Evolutionary conservation across 352 stramenopile species (phyloP), one percentile per base, ranked within the genome.

Genomic region (Globisporangium carolinianum): DNA sequence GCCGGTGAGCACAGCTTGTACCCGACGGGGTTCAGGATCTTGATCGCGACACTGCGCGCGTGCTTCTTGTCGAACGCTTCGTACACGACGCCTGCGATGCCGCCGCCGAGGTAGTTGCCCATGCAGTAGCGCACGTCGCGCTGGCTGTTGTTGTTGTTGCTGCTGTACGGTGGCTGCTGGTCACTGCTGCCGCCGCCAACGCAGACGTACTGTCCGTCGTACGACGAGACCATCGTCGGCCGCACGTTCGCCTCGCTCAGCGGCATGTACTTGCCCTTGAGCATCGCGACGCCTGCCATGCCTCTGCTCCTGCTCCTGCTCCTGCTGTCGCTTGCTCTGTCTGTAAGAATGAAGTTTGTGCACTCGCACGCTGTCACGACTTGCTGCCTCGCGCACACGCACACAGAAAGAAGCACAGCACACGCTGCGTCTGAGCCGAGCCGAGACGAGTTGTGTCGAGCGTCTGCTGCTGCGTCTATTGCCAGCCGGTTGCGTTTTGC

Each of bases 1-100:
- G 75, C 79, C 2, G 87, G 79, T 37, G 97, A 76, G 47, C 5
- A 71, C 4, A 98, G 75, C 47, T 97, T 95, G 68, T 98, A 98
- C 56, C 92, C 91, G n/a, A 98, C 94, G 3, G 96, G 95, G 61
- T 99, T 98, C 6, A 99, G 68, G 60, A 98, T 98, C 76, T 99
- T 99, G 54, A 99, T 97, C 35, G 96, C 95, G 12, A 98, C 83
- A 55, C 5, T 43, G 7, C 6, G 83, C 95, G 46, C 83, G 71
- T 32, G 24, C 24, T 32, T 32, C 41, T 77, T 72, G 39, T 82
- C 95, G 42, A 91, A 90, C 8, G 86, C 87, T 63, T 98, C 91
- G 57, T 74, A 95, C 85, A 96, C 89, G 55, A 92, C 92, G 12
- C 92, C 91, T 2, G 91, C 88, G 24, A 32, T 32, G 38, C 93